Evolutionary conservation across 345 rosid species (phyloP).

Genomic region (Populus davidiana): DNA sequence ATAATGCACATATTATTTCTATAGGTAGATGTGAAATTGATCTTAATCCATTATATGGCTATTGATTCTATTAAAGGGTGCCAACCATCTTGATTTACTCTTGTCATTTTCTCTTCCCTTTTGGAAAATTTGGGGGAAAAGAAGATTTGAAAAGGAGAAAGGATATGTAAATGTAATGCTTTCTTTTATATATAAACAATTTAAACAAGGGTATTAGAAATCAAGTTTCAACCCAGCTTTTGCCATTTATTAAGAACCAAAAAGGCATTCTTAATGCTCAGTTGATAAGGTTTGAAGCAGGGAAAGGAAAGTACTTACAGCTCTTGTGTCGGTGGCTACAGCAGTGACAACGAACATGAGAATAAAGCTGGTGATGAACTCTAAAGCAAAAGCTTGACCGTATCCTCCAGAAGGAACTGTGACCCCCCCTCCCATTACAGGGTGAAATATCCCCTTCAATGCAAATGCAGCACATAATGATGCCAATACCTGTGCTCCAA

Average conservation of each 20-base stretch:
- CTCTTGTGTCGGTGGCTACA: slow-evolving; percentile 92
- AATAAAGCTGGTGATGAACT: slow-evolving; percentile 72
- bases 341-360: slow-evolving; percentile 96
- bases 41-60: not conserved
- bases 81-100: slow-evolving; percentile 20
- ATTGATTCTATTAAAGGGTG: not conserved
- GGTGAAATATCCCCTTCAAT: slow-evolving; percentile 59
- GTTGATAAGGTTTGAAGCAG: no score
- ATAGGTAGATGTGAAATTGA: not conserved
- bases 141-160: not conserved
- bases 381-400: slow-evolving; percentile 76
- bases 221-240: no score
- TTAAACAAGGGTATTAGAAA: no score
- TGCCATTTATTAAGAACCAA: no score
- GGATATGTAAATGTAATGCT: no score
- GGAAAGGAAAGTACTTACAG: slow-evolving; percentile 40
- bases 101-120: not conserved
- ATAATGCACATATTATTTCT: not conserved
- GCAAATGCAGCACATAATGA: slow-evolving; percentile 75
- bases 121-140: not conserved
- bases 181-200: no score
- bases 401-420: slow-evolving; percentile 64
- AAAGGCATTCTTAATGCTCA: no score
- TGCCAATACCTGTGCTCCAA: slow-evolving; percentile 68
- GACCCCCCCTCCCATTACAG: slow-evolving; percentile 74